phyloP scores from a whole-genome alignment of 371 early-diverging fungal genomes.

The Sporodiniella umbellata region DNA sequence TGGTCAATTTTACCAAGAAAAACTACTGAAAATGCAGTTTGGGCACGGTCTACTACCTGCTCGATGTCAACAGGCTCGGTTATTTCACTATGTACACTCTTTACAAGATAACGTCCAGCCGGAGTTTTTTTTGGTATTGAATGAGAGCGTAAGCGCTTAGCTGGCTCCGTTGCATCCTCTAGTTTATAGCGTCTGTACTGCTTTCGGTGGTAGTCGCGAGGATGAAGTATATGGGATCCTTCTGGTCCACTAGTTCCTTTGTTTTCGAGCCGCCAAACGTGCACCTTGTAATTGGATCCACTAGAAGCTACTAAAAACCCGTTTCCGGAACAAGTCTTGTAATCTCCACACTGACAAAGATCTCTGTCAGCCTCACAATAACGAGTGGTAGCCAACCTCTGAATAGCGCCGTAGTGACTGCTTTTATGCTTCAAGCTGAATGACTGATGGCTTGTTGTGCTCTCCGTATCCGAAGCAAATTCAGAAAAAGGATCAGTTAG shows the following conservation, averaged over 20 bases:
- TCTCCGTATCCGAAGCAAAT: background rate
- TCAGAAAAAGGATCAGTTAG: background rate
- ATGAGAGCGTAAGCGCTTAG: background rate
- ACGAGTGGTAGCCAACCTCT: conserved; percentile 24
- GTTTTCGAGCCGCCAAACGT: conserved; percentile 28
- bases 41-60: conserved; percentile 21
- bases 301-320: conserved; percentile 35
- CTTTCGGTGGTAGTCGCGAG: conserved; percentile 28
- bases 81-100: background rate
- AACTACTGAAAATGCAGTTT: conserved; percentile 10
- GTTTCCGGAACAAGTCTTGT: conserved; percentile 32
- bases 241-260: conserved; percentile 9
- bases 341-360: conserved; percentile 19
- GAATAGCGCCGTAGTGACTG: conserved; percentile 23
- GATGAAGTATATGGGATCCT: conserved; percentile 8
- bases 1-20: conserved; percentile 32
- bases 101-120: background rate
- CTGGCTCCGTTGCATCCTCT: conserved; percentile 2
- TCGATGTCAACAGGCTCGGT: conserved; percentile 28
- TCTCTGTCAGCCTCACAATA: conserved; percentile 32
- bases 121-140: background rate
- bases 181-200: conserved; percentile 22
- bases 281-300: conserved; percentile 21
- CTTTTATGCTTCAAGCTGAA: conserved; percentile 3
- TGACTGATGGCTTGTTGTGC: background rate